Percentiles rank a stretch among this genome's conserved stretches.
Conservation (phyloP, 306 rosid species). For the Begonia peltatifolia region DNA sequence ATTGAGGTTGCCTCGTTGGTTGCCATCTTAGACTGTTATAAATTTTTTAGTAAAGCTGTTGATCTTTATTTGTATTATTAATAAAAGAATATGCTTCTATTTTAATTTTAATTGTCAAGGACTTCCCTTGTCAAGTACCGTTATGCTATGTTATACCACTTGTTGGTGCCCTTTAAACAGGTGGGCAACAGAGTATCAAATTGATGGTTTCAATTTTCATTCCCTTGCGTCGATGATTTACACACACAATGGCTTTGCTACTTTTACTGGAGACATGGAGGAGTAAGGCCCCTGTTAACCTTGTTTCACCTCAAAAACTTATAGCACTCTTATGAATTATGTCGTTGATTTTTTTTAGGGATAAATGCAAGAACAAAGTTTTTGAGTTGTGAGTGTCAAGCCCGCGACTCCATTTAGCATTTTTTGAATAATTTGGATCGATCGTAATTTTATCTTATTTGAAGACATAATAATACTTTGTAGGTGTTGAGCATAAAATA, state of each 20-base stretch:
- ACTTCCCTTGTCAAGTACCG: slow-evolving; percentile 3
- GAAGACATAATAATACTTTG: too few relatives aligned
- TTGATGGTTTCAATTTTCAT: slow-evolving; percentile 93
- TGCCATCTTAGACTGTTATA: slow-evolving; percentile 5
- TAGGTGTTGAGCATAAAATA: too few relatives aligned
- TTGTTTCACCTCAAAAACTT: slow-evolving; percentile 3
- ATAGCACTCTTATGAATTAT: too few relatives aligned
- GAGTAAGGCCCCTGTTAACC: slow-evolving; percentile 52
- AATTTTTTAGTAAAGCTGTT: neutral
- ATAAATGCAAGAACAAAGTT: too few relatives aligned
- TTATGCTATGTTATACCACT: slow-evolving; percentile 9
- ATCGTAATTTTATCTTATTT: too few relatives aligned
- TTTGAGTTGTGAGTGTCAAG: too few relatives aligned
- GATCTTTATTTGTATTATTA: slow-evolving; percentile 7
- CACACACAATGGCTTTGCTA: slow-evolving; percentile 94
- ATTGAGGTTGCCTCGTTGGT: slow-evolving; percentile 5
- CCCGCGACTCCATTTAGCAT: too few relatives aligned
- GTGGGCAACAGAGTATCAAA: slow-evolving; percentile 83
- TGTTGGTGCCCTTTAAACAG: slow-evolving; percentile 34
- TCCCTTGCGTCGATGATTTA: slow-evolving; percentile 88
- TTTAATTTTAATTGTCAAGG: neutral
- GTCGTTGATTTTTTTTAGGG: too few relatives aligned
- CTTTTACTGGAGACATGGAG: slow-evolving; percentile 89
- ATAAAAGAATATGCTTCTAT: neutral
- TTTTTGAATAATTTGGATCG: too few relatives aligned